Base-by-base conservation (phyloP, 2,329 filamentous ascomycete genomes). In the Aureobasidium sp. region DNA sequence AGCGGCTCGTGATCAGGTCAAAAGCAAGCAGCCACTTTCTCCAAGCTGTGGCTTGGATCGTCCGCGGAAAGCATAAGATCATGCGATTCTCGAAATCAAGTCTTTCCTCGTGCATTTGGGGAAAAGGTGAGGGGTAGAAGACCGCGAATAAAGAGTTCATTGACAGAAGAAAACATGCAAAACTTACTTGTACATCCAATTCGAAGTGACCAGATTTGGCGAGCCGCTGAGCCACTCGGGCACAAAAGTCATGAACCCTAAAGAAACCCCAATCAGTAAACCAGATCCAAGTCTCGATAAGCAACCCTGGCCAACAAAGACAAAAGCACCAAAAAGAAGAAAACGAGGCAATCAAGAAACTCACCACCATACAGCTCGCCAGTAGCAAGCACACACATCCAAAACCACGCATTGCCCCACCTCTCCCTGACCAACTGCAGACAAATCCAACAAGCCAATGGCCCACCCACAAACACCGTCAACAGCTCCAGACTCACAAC, bases 181-280 rank as follows among this genome's bases (percentile, higher is more conserved):
- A 36, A 75, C 75, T 76, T 67, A 77, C 70, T 83, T 70, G 68
- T 84, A 87, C 72, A 87, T 83, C 66, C 79, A 82, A 65, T 86
- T 84, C 34, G 77, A 78, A 0, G 81, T 84, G 64, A 84, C 81
- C 61, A 87, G 73, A 67, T 83, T 82, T 17, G 79, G 74, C 51
- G 76, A 82, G 0, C 82, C 84, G 2, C 78, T 82, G 66, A 87
- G 70, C 84, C 84, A 87, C 70, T 87, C 84, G 37, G 84, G 84
- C 44, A 79, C 81, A 71, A 87, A 87, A 0, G 84, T 87, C 83
- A 87, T 86, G 70, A 82, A 86, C 29, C 80, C 76, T 78, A 66
- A 62, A 66, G 5, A 25, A 9, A 27, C 41, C 20, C 14, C 12
- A 6, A 25, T 27, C 51, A 37, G 45, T 31, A 31, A 6, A 8